Conservation (phyloP, 2,329 filamentous ascomycete species). For the Aspergillus tamarii region DNA sequence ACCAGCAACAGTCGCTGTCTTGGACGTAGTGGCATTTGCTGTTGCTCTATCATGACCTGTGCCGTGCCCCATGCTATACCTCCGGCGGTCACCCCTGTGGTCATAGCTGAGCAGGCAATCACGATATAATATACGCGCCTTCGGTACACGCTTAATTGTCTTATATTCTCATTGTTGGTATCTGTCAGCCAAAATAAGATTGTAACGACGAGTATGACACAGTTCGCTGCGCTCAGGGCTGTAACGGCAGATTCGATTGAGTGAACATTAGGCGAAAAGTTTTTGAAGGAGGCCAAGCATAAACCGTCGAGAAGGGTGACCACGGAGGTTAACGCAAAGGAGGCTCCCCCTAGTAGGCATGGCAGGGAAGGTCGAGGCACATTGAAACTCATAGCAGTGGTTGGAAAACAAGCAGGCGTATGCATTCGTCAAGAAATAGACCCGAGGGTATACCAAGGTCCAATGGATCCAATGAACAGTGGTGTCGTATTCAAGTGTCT, state of each 20-base stretch:
- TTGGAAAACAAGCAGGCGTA: too few relatives aligned
- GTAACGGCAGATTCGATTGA: constrained; percentile 29
- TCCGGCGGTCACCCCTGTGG: constrained; percentile 31
- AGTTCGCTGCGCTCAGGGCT: constrained; percentile 30
- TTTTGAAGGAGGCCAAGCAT: constrained; percentile 28
- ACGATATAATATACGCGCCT: constrained; percentile 20
- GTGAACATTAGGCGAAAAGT: constrained; percentile 18
- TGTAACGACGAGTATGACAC: constrained; percentile 23
- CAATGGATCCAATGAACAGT: neutral
- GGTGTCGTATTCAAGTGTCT: neutral
- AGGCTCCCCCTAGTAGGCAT: constrained; percentile 30
- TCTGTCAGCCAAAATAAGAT: constrained; percentile 25
- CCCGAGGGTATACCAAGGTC: neutral
- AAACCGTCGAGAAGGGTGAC: constrained; percentile 35
- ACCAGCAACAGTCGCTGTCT: constrained; percentile 28
- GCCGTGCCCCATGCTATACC: constrained; percentile 28
- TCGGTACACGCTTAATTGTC: constrained; percentile 25
- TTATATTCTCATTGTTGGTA: constrained; percentile 13
- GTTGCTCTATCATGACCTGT: constrained; percentile 14
- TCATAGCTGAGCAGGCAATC: constrained; percentile 31
- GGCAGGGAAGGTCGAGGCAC: neutral
- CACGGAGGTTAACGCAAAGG: constrained; percentile 29
- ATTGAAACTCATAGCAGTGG: neutral
- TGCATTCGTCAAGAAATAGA: neutral
- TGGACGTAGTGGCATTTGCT: neutral